phyloP scores from a whole-genome alignment of 2,329 filamentous ascomycete species.

The Mollisia scopiformis region DNA sequence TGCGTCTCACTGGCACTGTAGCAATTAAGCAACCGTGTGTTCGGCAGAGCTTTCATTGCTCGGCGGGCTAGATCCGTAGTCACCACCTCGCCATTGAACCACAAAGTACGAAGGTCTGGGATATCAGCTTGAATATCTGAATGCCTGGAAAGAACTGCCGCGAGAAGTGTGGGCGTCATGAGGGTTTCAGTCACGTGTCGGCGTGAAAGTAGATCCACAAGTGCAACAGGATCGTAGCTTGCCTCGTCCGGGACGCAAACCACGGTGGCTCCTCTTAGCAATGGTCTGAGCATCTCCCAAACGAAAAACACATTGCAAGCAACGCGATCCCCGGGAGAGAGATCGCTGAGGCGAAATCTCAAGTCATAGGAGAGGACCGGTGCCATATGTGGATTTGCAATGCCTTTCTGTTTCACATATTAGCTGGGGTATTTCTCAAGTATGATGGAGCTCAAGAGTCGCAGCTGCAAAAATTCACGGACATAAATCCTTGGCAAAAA shows the following conservation, averaged over 20 bases:
- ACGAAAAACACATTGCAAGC: conserved; percentile 90
- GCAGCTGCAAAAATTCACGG: no score
- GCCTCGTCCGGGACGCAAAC: conserved; percentile 74
- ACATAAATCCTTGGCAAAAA: no score
- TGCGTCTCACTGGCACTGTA: conserved; percentile 80
- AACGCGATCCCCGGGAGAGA: conserved; percentile 73
- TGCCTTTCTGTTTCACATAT: conserved; percentile 80
- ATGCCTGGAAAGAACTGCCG: conserved; percentile 73
- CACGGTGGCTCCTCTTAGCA: conserved; percentile 76
- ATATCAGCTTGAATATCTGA: conserved; percentile 65
- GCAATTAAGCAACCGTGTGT: conserved; percentile 73
- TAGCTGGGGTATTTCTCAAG: no score
- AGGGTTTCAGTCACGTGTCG: conserved; percentile 77
- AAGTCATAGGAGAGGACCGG: conserved; percentile 75
- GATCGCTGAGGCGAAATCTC: conserved; percentile 70
- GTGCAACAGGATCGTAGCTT: conserved; percentile 76
- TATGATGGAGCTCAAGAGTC: no score
- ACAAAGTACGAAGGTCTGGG: conserved; percentile 69
- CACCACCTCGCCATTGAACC: conserved; percentile 84
- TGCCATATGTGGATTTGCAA: conserved; percentile 77
- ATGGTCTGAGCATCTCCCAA: conserved; percentile 80
- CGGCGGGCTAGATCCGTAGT: conserved; percentile 75
- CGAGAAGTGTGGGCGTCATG: conserved; percentile 80
- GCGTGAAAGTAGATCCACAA: conserved; percentile 70
- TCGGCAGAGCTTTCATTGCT: conserved; percentile 62